Evolutionary conservation across 202 grass and related monocot genomes (phyloP), one percentile per base, ranked within the genome.

Genomic region (Elaeis oleifera): DNA sequence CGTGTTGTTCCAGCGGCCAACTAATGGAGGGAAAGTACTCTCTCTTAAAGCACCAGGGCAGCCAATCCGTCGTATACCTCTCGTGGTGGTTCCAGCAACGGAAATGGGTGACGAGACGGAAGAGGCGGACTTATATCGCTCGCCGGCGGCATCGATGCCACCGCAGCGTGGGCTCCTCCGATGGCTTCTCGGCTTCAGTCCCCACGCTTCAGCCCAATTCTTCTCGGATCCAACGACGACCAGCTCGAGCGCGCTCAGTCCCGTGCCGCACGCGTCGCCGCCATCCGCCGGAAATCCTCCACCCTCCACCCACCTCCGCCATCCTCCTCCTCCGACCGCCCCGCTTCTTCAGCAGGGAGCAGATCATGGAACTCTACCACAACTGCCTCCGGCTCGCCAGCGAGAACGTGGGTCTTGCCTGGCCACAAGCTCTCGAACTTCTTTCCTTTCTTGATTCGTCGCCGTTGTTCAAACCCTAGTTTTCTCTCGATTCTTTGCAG

Each of bases 301-400:
- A 63, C 64, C 51, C 63, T 75, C 7, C 58, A 70, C 18, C 23
- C 28, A 5, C 81, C 3, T 62, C 81, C 28, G n/a, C 73, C 5
- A 6, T 36, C 26, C 20, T 39, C 36, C 36, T 39, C n/a, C 15
- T 51, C 27, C 59, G 21, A 49, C 32, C 17, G 23, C 26, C 8
- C 22, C 56, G 83, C 74, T 61, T 85, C 53, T 70, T 90, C 69
- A 74, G 85, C 77, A 68, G 74, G 25, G 74, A 81, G 25, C 77
- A 92, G 80, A 84, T 97, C 84, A 81, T 92, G 84, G 94, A 97
- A 15, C 78, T 97, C 23, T 84, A 89, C 65, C 84, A 86, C 14
- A 97, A 89, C 71, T 97, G 88, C 77, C 91, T 97, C 82, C 84
- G 83, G 71, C 85, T 97, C 66, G 76, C 88, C 20, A 88, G 83